A percentile compares a stretch with the other conserved stretches of the same genome.
These are phyloP conservation scores for Talaromyces trachyspermus DNA, from an alignment of 495 filamentous ascomycete species.

Conservation along the genomic window DNA sequence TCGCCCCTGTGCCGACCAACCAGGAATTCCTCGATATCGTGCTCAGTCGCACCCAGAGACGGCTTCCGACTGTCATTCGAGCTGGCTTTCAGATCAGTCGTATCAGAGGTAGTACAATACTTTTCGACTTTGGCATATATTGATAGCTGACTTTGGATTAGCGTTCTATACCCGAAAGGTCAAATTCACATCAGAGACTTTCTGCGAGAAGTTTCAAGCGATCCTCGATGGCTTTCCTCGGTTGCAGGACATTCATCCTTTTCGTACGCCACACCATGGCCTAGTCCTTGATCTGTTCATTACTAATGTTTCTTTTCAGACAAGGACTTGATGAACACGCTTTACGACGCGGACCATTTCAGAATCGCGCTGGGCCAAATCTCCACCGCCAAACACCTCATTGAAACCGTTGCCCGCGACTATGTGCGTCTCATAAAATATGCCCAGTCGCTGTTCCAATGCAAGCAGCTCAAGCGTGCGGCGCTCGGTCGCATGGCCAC, in stretches of 20 bases:
- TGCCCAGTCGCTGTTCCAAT: conserved; percentile 91
- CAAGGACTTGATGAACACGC: conserved; percentile 74
- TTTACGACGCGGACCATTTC: conserved; percentile 98
- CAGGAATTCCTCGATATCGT: conserved; percentile 98
- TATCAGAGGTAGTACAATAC: conserved; percentile 58
- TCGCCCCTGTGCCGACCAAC: conserved; percentile 83
- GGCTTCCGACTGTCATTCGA: conserved; percentile 91
- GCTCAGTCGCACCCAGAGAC: conserved; percentile 86
- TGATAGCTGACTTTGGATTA: conserved; percentile 18
- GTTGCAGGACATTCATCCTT: conserved; percentile 93
- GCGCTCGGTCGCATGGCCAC: conserved; percentile 94
- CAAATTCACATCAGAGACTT: conserved; percentile 98
- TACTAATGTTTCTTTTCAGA: conserved; percentile 27
- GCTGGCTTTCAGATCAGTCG: conserved; percentile 93
- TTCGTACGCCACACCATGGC: too few species aligned
- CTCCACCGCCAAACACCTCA: conserved; percentile 89
- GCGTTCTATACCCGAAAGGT: conserved; percentile 97
- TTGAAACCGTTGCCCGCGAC: conserved; percentile 90
- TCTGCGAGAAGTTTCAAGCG: conserved; percentile 80
- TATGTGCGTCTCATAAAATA: conserved; percentile 94
- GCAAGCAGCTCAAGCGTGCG: conserved; percentile 87
- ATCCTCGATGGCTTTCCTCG: conserved; percentile 91
- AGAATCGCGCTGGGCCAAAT: conserved; percentile 92
- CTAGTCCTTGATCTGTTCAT: background rate
- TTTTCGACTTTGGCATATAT: conserved; percentile 3